These are phyloP conservation scores for Bullera alba DNA, from an alignment of 768 basidiomycete genomes.

Conservation along the genomic window DNA sequence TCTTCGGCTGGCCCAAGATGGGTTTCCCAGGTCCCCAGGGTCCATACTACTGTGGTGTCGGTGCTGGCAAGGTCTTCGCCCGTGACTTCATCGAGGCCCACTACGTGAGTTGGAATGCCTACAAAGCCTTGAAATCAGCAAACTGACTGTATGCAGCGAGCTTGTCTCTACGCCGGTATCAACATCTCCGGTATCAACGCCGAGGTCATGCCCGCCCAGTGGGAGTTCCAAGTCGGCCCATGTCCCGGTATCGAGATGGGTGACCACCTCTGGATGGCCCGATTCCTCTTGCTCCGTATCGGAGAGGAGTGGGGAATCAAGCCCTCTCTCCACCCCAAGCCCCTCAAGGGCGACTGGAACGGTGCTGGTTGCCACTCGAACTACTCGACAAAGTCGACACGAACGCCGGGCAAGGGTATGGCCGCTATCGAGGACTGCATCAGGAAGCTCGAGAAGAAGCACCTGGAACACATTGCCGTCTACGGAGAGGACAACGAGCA, in stretches of 20 bases:
- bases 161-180: conserved; percentile 83
- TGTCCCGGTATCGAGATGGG: conserved; percentile 98
- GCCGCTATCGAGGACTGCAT: conserved; percentile 86
- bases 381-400: conserved; percentile 91
- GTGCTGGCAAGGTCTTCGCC: conserved; percentile 96
- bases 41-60: conserved; percentile 99
- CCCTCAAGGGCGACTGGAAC: conserved; percentile 95
- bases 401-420: conserved; percentile 80
- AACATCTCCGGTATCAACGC: conserved; percentile 99
- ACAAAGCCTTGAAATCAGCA: neutral
- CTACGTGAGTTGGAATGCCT: conserved; percentile 51
- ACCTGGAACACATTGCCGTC: conserved; percentile 91
- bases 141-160: conserved; percentile 30
- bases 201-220: conserved; percentile 99
- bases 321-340: conserved; percentile 99
- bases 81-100: conserved; percentile 99
- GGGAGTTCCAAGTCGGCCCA: conserved; percentile 99
- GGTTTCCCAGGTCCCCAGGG: conserved; percentile 99
- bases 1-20: conserved; percentile 95
- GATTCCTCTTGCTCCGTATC: conserved; percentile 88
- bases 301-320: conserved; percentile 97
- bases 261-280: conserved; percentile 98
- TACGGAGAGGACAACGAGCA: conserved; percentile 98
- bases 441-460: conserved; percentile 81
- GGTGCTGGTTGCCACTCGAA: conserved; percentile 97